Evolutionary conservation across 2,329 filamentous ascomycete species (phyloP), one percentile per base, ranked within the genome.

Genomic region (Botryotinia narcissicola): DNA sequence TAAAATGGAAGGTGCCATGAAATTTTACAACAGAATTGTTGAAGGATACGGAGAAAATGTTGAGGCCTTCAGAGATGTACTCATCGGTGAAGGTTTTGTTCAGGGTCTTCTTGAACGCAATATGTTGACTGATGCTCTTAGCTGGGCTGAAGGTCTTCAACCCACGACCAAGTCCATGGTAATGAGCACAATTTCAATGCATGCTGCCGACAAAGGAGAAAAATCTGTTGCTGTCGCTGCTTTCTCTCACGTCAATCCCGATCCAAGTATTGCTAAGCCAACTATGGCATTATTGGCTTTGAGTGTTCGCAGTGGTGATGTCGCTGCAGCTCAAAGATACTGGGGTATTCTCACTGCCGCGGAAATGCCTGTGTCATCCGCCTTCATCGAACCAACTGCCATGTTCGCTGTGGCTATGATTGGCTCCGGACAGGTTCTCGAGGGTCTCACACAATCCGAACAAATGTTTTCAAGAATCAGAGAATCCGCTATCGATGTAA

Each of bases 351-450:
- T 98, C 71, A 89, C 87, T 76, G 87, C 85, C 57, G 87, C 90
- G 3, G 87, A 90, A 74, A 86, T 89, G 79, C 84, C 87, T 70
- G 87, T 89, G 48, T 87, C 88, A 20, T 81, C 87, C 71, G 85
- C 90, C 46, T 91, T 97, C 82, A 92, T 97, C 75, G 94, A 97
- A 84, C 93, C 94, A 37, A 92, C 94, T 20, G 89, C 93, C 73
- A 97, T 98, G 94, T 97, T 95, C 80, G 90, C 93, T 22, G 90
- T 97, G 73, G 93, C 94, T 66, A 86, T 98, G 82, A 92, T 98
- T 80, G 92, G 93, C 71, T 93, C 93, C 75, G 94, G 94, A 60
- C 91, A 94, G 79, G 88, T 95, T 67, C 90, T 91, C n/a, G 93
- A 95, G 80, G 96, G 92, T 68, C 83, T 98, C 74, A 85, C 87